These are phyloP conservation scores for Leccinum huronense DNA, from an alignment of 1,284 basidiomycete genomes.

Conservation along the genomic window DNA sequence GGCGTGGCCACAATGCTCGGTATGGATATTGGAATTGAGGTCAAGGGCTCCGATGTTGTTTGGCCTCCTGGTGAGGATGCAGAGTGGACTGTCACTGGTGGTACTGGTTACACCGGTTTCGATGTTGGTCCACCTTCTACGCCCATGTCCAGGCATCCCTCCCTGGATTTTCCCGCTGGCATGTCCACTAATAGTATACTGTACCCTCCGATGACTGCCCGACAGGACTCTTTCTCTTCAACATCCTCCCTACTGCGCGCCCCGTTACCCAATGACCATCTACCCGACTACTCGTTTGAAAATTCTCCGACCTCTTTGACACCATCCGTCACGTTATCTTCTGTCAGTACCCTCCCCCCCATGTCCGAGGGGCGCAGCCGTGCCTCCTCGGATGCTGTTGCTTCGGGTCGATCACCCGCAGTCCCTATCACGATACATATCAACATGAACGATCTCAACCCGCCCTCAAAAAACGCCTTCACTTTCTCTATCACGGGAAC, in stretches of 20 bases:
- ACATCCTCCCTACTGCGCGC: conserved; percentile 66
- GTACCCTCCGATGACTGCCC: conserved; percentile 32
- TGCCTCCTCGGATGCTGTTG: conserved; percentile 28
- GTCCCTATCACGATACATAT: conserved; percentile 57
- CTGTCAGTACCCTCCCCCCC: conserved; percentile 52
- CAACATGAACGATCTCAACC: conserved; percentile 74
- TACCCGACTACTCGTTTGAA: conserved; percentile 74
- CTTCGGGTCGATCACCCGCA: conserved; percentile 23
- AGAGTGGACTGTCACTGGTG: conserved; percentile 63
- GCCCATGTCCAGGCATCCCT: conserved; percentile 43
- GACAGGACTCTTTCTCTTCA: conserved; percentile 46
- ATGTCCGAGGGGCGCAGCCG: conserved; percentile 38
- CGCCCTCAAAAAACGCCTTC: conserved; percentile 60
- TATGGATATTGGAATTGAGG: conserved; percentile 67
- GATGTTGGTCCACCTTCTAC: conserved; percentile 45
- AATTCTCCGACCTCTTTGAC: conserved; percentile 50
- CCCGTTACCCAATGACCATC: conserved; percentile 60
- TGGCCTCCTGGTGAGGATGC: conserved; percentile 56
- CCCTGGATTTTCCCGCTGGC: conserved; percentile 44
- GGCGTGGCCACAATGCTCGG: conserved; percentile 80
- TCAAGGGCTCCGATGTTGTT: conserved; percentile 60
- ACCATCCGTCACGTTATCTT: conserved; percentile 52
- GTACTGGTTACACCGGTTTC: conserved; percentile 66
- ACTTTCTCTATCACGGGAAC: conserved; percentile 65
- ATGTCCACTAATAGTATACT: conserved; percentile 25